Evolutionary conservation across 2,329 filamentous ascomycete genomes (phyloP).

Genomic region (Aspergillus ibericus): DNA sequence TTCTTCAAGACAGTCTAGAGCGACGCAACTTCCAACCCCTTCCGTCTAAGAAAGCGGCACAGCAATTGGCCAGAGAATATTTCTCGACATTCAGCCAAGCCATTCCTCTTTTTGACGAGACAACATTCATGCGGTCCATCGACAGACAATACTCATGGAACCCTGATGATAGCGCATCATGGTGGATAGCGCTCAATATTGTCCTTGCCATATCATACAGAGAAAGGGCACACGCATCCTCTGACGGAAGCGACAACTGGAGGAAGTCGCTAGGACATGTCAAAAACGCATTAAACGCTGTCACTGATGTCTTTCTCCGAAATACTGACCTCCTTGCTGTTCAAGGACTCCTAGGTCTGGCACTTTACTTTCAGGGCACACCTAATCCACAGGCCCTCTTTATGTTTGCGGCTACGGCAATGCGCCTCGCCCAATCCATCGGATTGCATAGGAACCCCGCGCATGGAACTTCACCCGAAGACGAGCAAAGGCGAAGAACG

Average conservation of each 20-base stretch:
- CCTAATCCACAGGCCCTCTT: conserved; percentile 24
- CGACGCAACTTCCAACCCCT: conserved; percentile 13
- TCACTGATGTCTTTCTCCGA: conserved; percentile 19
- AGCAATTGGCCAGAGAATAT: conserved; percentile 12
- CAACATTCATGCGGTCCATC: conserved; percentile 8
- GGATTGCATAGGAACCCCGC: conserved; percentile 20
- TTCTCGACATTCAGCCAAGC: conserved; percentile 15
- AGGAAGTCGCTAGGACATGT: conserved; percentile 19
- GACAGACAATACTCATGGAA: conserved; percentile 22
- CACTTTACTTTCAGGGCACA: conserved; percentile 25
- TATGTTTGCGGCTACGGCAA: conserved; percentile 23
- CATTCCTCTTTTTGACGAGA: conserved; percentile 15
- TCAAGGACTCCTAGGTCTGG: conserved; percentile 21
- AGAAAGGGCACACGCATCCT: conserved; percentile 11
- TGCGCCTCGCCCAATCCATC: conserved; percentile 24
- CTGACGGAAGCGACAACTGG: conserved; percentile 15
- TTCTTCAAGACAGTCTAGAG: conserved; percentile 15
- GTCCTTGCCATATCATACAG: conserved; percentile 21
- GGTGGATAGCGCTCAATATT: conserved; percentile 22
- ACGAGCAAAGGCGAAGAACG: conserved; percentile 18
- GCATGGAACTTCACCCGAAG: conserved; percentile 9
- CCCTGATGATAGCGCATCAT: conserved; percentile 20
- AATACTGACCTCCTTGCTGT: conserved; percentile 19
- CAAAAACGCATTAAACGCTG: conserved; percentile 21
- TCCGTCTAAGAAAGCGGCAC: conserved; percentile 9